Evolutionary conservation across 1,284 basidiomycete genomes (phyloP), one percentile per base, ranked within the genome.

Genomic region (Termitomyces sp.): DNA sequence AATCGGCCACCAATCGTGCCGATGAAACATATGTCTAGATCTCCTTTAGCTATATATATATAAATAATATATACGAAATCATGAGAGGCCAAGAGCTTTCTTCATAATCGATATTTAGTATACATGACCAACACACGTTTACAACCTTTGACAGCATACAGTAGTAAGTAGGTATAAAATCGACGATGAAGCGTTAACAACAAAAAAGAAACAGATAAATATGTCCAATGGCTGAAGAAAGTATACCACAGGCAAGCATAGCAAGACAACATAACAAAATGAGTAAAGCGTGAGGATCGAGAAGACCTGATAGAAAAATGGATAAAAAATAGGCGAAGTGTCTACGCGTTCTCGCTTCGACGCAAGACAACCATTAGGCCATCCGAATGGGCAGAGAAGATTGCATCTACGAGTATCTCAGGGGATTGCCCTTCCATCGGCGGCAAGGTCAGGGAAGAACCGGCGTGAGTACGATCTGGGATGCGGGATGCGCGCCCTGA

Each of bases 331-430:
- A 34, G 9, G 9, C 24, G 1, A 53, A 40, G 39, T 10, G 28
- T 34, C 33, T 53, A 58, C 13, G 52, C 50, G 33, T 42, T 50
- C 40, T 59, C 59, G 47, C 60, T 64, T 53, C 73, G 67, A 34
- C 88, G 79, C 9, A 90, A 69, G 58, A 90, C 87, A 58, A 88
- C 84, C 73, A 90, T 80, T 55, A 90, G 73, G 5, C 88, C 88
- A 65, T 90, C 88, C 24, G 87, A 89, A 65, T 90, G 88, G 3
- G 85, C 88, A 36, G 86, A 88, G 66, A 90, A 89, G 55, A 90
- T 89, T 2, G 86, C 85, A 62, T 90, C 88, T 15, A 90, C 86
- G 28, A 73, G 57, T 52, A 82, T 69, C 38, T 61, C 61, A 7
- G 65, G 64, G 2, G 61, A 62, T 71, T 74, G 52, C 67, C 68